Conservation (phyloP, 345 rosid species). For the Isatis tinctoria region DNA sequence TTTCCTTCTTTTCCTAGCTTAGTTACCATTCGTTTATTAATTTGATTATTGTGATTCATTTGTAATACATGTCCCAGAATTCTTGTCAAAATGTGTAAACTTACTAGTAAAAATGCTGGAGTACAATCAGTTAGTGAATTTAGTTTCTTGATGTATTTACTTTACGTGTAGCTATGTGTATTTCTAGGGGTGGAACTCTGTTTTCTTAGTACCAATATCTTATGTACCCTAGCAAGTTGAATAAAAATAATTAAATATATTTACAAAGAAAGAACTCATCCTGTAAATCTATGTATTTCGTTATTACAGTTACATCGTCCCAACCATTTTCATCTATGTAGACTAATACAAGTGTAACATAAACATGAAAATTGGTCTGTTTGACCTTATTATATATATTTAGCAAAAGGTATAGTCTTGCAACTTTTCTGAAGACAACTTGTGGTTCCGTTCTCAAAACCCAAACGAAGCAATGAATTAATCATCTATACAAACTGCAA, state of each 20-base stretch:
- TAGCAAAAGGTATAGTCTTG: constrained; percentile 16
- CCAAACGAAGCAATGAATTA: constrained; percentile 25
- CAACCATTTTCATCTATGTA: neutral
- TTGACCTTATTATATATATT: constrained; percentile 29
- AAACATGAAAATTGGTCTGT: constrained; percentile 10
- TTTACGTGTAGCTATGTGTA: neutral
- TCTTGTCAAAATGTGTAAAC: neutral
- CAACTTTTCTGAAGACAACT: constrained; percentile 10
- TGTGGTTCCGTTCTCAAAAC: constrained; percentile 17
- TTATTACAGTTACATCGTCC: neutral
- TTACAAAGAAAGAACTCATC: neutral
- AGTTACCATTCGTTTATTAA: neutral
- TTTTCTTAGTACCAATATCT: neutral
- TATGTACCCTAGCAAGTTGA: neutral
- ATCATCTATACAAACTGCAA: constrained; percentile 21
- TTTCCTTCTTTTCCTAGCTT: neutral
- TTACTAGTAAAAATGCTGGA: neutral
- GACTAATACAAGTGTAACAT: neutral
- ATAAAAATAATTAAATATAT: neutral
- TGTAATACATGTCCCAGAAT: neutral
- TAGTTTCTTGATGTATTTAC: neutral
- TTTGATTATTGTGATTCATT: neutral
- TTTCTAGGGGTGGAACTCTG: neutral
- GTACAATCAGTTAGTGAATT: neutral
- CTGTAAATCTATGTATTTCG: neutral